Base-by-base conservation (phyloP, 1,139 yeast species). In the Saccharomyces hybrid region DNA sequence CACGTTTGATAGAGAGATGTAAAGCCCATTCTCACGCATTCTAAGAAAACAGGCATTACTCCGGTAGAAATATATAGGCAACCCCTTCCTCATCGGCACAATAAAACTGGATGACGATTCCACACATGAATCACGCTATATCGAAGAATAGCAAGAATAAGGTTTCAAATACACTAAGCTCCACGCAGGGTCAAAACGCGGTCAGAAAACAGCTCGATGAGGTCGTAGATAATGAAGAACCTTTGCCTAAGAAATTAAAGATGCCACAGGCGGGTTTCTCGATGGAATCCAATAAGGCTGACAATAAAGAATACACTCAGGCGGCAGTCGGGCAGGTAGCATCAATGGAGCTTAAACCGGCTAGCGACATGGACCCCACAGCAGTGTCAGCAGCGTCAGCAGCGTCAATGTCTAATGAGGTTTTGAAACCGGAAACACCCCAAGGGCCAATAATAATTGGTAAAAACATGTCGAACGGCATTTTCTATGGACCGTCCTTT, bases 401-500 rank as follows among this genome's bases (percentile, higher is more conserved):
- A 38, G 44, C 9, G 44, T 38, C 44, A 11, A 42, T 16, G 54
- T 26, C 50, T 49, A 4, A 38, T 56, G 53, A 56, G 2, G 50
- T 44, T 7, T 51, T 59, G 32, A 54, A 49, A 31, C 67, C 68
- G 3, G 52, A 57, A 12, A 51, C 52, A 6, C 63, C 59, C 8
- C 58, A 50, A 6, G 60, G 55, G 38, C 64, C 69, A 7, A 59
- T 68, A 32, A 54, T 49, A 3, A 60, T 70, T 34, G 62, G 62
- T 14, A 61, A 56, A 32, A 62, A 66, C 53, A 47, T 56, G 11
- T 52, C 53, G 0, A 66, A 68, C 7, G 71, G 72, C 1, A 67
- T 68, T 55, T 73, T 70, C 62, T 57, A 64, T 2, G 59, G 71
- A 14, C 76, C 76, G 0, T 53, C 56, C 3, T 66, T 75, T 44